Evolutionary conservation across 2,329 filamentous ascomycete species (phyloP), one percentile per base, ranked within the genome.

Genomic region (Ophidiomyces ophidiicola): DNA sequence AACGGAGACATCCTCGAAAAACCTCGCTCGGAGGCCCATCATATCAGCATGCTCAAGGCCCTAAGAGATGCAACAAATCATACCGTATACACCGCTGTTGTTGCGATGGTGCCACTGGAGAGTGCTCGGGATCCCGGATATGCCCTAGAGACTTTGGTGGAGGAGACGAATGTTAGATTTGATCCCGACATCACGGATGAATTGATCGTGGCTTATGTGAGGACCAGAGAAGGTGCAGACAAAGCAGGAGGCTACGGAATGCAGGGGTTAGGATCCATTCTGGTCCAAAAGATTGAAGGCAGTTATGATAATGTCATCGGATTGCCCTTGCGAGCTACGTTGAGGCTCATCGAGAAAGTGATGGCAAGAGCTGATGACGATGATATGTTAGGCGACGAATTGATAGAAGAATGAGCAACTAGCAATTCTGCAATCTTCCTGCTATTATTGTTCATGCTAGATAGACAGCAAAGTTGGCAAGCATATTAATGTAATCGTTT

Each of bases 211-310:
- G 74, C 73, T 38, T 72, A 72, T 57, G 69, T 72, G 36, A 54
- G 56, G 43, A 94, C 88, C 15, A 71, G 88, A 40, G 90, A 98
- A 67, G 90, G 90, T 1, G 86, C 77, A 7, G 90, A 96, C 61
- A 98, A 96, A 68, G 90, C 90, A 0, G 90, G 90, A 2, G 90
- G 90, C 0, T 98, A 98, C 60, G 90, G 85, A 1, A 74, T 98
- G 38, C 90, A 98, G 62, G 90, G 88, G 0, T 68, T 88, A 7
- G 90, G 83, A 1, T 80, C 82, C 6, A 78, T 94, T 57, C 62
- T 98, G 42, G 78, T 98, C 8, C 86, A 94, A 58, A 80, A 72
- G 59, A 82, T 98, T 48, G 83, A 94, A 47, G 90, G 90, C 7
- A 78, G 76, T 39, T 83, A 85, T 53, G 90, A 98, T 66, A 96